A percentile compares a stretch with the other conserved stretches of the same genome.
Evolutionary conservation across 1,284 basidiomycete species (phyloP).

Genomic region (Rhodotorula sp.): DNA sequence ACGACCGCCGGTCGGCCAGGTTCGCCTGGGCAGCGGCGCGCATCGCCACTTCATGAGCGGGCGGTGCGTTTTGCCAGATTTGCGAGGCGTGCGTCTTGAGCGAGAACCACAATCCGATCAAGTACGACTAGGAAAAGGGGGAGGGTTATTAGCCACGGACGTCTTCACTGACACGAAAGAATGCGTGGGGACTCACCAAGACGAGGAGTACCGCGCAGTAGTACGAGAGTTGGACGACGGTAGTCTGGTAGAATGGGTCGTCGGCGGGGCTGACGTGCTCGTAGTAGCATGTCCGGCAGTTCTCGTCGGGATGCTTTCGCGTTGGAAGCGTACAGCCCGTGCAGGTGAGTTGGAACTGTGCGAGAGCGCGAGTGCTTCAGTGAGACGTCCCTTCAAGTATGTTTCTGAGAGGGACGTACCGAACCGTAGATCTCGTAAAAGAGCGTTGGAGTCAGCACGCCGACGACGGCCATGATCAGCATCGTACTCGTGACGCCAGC

Average conservation of each 20-base stretch:
- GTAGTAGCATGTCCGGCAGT: constrained; percentile 89
- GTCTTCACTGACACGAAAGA: too few species aligned
- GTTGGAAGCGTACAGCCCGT: constrained; percentile 70
- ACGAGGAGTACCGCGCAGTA: constrained; percentile 86
- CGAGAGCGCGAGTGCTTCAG: constrained; percentile 11
- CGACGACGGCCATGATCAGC: constrained; percentile 99
- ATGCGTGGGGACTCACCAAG: constrained; percentile 63
- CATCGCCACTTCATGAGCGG: constrained; percentile 37
- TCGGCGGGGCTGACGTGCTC: constrained; percentile 86
- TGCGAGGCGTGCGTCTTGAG: constrained; percentile 96
- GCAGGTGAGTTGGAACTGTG: constrained; percentile 88
- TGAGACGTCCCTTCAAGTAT: background rate
- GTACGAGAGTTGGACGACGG: constrained; percentile 91
- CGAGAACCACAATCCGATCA: constrained; percentile 98
- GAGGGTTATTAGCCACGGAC: background rate
- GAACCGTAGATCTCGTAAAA: constrained; percentile 99
- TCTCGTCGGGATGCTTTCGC: constrained; percentile 47
- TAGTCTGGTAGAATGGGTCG: constrained; percentile 95
- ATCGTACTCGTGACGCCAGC: constrained; percentile 99
- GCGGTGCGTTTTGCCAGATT: constrained; percentile 89
- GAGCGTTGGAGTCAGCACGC: constrained; percentile 88
- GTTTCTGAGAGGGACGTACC: constrained; percentile 59
- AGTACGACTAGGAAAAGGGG: constrained; percentile 71
- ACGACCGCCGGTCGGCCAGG: constrained; percentile 61
- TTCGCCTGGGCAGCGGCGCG: constrained; percentile 30